Percentiles rank a stretch among this genome's conserved stretches.
phyloP scores from a whole-genome alignment of 371 early-diverging fungal genomes.

The Syncephalis fuscata region DNA sequence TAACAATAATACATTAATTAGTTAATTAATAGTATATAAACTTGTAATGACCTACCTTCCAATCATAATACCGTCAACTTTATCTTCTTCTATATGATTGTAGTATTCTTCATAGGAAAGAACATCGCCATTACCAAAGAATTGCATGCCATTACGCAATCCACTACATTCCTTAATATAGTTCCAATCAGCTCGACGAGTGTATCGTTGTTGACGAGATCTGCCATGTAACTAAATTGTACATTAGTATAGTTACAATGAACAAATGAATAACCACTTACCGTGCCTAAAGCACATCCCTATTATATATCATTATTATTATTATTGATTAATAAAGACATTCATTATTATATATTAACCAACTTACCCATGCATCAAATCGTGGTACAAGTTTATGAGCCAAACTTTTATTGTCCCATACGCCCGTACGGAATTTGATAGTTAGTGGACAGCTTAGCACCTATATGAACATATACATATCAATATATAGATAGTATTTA shows the following conservation, averaged over 20 bases:
- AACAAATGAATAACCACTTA: conserved; percentile 8
- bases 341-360: not conserved
- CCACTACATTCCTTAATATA: conserved; percentile 52
- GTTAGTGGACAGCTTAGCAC: conserved; percentile 66
- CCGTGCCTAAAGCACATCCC: conserved; percentile 24
- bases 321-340: not conserved
- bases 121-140: conserved; percentile 84
- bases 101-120: conserved; percentile 76
- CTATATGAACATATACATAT: too few relatives aligned
- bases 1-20: not conserved
- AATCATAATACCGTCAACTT: conserved; percentile 83
- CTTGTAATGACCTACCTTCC: conserved; percentile 29
- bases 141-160: conserved; percentile 22
- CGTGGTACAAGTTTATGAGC: conserved; percentile 60
- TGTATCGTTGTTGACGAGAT: conserved; percentile 84
- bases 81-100: conserved; percentile 29
- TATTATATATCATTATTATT: conserved; percentile 1
- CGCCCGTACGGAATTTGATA: conserved; percentile 81
- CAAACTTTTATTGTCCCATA: conserved; percentile 35
- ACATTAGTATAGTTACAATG: too few relatives aligned
- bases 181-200: conserved; percentile 79
- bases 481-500: too few relatives aligned
- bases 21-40: not conserved
- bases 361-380: conserved; percentile 42
- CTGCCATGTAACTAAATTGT: conserved; percentile 73